Conservation (phyloP, 441 rosid species). For the Breynia disticha region DNA sequence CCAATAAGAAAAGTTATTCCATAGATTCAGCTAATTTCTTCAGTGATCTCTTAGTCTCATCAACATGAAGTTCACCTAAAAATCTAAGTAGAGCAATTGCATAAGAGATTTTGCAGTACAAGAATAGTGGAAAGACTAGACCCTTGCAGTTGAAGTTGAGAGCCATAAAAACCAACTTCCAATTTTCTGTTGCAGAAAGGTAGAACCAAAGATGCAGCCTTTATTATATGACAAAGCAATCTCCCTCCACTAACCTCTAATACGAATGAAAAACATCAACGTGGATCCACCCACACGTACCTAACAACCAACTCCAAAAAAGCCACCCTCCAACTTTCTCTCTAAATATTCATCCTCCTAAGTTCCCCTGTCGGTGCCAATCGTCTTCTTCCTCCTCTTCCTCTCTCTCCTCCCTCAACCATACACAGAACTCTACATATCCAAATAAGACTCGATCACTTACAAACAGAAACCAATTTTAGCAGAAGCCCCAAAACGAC, state of each 20-base stretch:
- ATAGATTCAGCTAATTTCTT: too few species aligned
- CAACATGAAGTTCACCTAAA: too few species aligned
- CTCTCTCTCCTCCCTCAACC: constrained; percentile 1
- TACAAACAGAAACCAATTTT: neutral
- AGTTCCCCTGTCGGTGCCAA: constrained; percentile 18
- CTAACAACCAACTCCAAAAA: constrained; percentile 1
- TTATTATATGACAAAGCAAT: neutral
- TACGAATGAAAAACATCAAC: constrained; percentile 4
- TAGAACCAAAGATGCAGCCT: constrained; percentile 6
- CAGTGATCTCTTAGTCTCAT: too few species aligned
- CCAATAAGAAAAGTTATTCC: too few species aligned
- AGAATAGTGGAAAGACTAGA: too few species aligned
- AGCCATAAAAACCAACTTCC: neutral
- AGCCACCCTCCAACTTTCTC: constrained; percentile 2
- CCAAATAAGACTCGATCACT: neutral
- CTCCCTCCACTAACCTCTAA: neutral
- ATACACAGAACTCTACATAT: neutral
- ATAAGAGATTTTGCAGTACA: too few species aligned
- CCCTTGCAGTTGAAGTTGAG: constrained; percentile 1
- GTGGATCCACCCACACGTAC: neutral
- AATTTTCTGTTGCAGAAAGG: constrained; percentile 6
- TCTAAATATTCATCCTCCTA: neutral
- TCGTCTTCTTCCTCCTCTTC: neutral
- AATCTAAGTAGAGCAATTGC: too few species aligned
- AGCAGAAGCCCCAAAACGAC: neutral